phyloP scores from a whole-genome alignment of 805 yeast species.

The Naumovozyma dairenensis region DNA sequence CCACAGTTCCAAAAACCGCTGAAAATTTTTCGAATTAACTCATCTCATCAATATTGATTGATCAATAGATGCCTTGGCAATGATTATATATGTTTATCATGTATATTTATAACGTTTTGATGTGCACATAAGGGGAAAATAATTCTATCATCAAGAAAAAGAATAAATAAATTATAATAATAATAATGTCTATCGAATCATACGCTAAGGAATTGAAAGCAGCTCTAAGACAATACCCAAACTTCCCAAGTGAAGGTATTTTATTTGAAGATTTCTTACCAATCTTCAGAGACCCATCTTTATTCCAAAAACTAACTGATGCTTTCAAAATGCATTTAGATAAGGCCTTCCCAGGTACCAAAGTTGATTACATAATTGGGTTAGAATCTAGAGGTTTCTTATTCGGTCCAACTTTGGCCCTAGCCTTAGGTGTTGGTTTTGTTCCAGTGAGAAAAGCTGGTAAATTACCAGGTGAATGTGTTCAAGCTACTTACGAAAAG shows the following conservation, averaged over 20 bases:
- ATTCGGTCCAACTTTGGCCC: slow-evolving; percentile 92
- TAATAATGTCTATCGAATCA: slow-evolving; percentile 22
- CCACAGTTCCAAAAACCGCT: neutral
- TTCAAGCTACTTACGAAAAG: slow-evolving; percentile 64
- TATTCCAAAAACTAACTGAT: slow-evolving; percentile 70
- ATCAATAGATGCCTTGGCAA: too few species aligned
- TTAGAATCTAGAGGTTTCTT: slow-evolving; percentile 94
- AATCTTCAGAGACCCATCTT: slow-evolving; percentile 70
- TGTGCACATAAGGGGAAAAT: too few species aligned
- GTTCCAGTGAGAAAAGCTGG: slow-evolving; percentile 94
- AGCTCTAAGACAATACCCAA: slow-evolving; percentile 70
- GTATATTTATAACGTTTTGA: too few species aligned
- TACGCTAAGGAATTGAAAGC: slow-evolving; percentile 40
- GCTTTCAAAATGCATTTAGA: slow-evolving; percentile 74
- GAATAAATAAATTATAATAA: neutral
- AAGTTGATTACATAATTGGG: slow-evolving; percentile 85
- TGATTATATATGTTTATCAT: too few species aligned
- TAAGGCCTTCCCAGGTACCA: slow-evolving; percentile 40
- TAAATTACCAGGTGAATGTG: slow-evolving; percentile 81
- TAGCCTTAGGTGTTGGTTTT: slow-evolving; percentile 81
- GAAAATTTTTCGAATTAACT: slow-evolving; percentile 1
- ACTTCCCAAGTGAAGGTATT: slow-evolving; percentile 89
- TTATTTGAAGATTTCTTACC: slow-evolving; percentile 95
- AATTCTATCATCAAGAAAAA: neutral
- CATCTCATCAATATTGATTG: too few species aligned